Conservation (phyloP, 1,284 basidiomycete genomes). For the Naganishia albida region DNA sequence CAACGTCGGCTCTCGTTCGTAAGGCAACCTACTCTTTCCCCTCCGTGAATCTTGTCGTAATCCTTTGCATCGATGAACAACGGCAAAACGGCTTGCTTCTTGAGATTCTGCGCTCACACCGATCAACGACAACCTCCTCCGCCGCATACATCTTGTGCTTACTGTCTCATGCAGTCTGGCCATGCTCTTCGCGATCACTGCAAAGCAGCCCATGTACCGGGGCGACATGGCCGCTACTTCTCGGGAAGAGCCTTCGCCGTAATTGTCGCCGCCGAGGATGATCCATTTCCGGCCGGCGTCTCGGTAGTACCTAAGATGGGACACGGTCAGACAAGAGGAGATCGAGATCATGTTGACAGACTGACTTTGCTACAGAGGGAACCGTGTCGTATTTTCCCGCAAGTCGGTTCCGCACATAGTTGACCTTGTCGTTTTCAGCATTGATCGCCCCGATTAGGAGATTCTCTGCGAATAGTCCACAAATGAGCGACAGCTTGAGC, state of each 20-base stretch:
- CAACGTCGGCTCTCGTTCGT: no score
- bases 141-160: not conserved
- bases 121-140: not conserved
- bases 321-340: not conserved
- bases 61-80: constrained; percentile 6
- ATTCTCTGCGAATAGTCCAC: constrained; percentile 39
- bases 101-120: constrained; percentile 10
- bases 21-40: not conserved
- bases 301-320: constrained; percentile 41
- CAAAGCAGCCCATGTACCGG: constrained; percentile 49
- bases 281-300: constrained; percentile 48
- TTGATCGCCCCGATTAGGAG: constrained; percentile 54
- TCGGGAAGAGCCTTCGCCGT: constrained; percentile 52
- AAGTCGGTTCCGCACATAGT: constrained; percentile 46
- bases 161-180: constrained; percentile 52
- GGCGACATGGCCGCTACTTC: constrained; percentile 53
- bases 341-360: not conserved
- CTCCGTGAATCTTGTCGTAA: constrained; percentile 7
- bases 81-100: constrained; percentile 16
- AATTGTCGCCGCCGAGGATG: constrained; percentile 53
- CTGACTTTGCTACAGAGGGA: constrained; percentile 40
- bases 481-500: not conserved
- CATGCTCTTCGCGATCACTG: constrained; percentile 50
- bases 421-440: constrained; percentile 45
- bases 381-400: constrained; percentile 44